Base-by-base conservation (phyloP, 2,329 filamentous ascomycete genomes). In the Cytospora piceicola region DNA sequence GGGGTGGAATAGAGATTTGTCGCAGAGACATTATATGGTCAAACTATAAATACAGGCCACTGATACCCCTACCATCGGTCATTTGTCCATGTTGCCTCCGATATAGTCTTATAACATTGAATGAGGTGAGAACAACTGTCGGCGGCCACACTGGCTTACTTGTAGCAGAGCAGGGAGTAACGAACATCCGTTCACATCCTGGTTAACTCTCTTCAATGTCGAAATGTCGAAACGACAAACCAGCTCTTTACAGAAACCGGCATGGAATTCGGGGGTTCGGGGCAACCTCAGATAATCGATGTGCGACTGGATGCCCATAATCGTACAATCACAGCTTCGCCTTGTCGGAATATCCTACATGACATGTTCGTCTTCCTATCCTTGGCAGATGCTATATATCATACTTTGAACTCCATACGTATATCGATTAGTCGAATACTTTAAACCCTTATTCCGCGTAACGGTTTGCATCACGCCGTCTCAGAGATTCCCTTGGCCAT, bases 1-100 rank as follows among this genome's bases (percentile, higher is more conserved):
- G 81, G 81, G 59, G 68, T 83, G 75, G 80, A 83, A 58, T 83
- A 82, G 73, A 59, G 27, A 29, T 5, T 22, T 52, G 58, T 27
- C 20, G 15, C 22, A 39, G 36, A n/a, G 34, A 52, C 32, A 29
- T 9, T 59, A 60, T 36, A 65, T 36, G 55, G 57, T 59, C 57
- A 51, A 65, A 42, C n/a, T 15, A 46, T 53, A 30, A 39, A 62
- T 63, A 63, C 51, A 63, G 36, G 46, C 30, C 54, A 15, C 63
- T 51, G 63, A 67, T 66, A 62, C 58, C 66, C 66, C 52, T 57
- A 29, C 22, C 24, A 30, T 39, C 36, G 34, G 15, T 14, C 24
- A 17, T 29, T 20, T 57, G 29, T n/a, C 39, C 12, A 15, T 42
- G n/a, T 39, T 57, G 9, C 17, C n/a, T 49, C 39, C 46, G 36